Evolutionary conservation across 176 grass and related monocot species (phyloP).

Genomic region (Themeda triandra): DNA sequence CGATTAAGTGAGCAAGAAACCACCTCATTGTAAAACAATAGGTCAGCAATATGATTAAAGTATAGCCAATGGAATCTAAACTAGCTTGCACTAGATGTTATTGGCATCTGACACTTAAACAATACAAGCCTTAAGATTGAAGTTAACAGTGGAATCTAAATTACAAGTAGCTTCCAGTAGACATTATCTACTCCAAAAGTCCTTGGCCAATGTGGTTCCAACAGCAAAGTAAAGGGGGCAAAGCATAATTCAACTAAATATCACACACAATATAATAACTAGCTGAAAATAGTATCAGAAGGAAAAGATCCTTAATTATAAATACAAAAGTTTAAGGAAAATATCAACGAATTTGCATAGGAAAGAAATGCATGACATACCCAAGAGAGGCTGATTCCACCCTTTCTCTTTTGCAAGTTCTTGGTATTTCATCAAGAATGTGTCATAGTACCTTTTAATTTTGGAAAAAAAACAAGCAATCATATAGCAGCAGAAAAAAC

Average conservation of each 20-base stretch:
- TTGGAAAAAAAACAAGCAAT: slow-evolving; percentile 9
- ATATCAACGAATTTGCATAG: neutral
- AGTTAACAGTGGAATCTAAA: neutral
- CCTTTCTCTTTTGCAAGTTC: slow-evolving; percentile 73
- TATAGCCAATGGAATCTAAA: neutral
- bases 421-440: slow-evolving; percentile 77
- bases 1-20: neutral
- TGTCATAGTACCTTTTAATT: slow-evolving; percentile 82
- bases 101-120: neutral
- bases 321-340: neutral
- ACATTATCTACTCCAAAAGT: neutral
- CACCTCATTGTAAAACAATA: neutral
- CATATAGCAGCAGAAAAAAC: neutral
- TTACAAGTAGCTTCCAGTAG: neutral
- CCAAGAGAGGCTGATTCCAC: slow-evolving; percentile 81
- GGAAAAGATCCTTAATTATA: neutral
- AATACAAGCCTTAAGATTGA: neutral
- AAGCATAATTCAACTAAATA: neutral
- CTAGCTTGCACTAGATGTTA: neutral
- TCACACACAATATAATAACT: slow-evolving; percentile 1
- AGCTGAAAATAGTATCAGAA: neutral
- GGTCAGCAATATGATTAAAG: neutral
- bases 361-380: slow-evolving; percentile 38
- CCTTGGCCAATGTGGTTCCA: neutral
- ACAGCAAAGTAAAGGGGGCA: neutral